Conservation (phyloP, 306 rosid species). For the Prunus salicina region DNA sequence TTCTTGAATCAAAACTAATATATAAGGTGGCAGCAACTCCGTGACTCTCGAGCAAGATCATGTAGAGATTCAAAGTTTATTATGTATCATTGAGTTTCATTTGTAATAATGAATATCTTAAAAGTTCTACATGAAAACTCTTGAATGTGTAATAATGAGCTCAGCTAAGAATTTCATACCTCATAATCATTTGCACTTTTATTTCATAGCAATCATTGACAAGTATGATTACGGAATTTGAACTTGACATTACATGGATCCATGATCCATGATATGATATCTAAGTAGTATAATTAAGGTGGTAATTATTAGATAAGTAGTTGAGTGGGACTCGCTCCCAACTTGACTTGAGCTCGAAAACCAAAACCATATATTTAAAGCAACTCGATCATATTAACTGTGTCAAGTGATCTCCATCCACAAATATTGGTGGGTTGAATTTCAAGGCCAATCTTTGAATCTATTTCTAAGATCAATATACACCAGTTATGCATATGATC, state of each 20-base stretch:
- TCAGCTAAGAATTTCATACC: no score
- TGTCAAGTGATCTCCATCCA: not conserved
- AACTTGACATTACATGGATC: not conserved
- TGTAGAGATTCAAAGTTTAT: no score
- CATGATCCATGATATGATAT: not conserved
- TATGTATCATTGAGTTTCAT: no score
- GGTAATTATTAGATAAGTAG: not conserved
- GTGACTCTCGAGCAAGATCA: no score
- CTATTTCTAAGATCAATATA: not conserved
- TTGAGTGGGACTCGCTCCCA: slow-evolving; percentile 2
- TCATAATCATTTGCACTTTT: not conserved
- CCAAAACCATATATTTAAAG: not conserved
- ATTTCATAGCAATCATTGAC: not conserved
- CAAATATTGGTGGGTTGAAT: slow-evolving; percentile 5
- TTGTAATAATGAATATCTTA: no score
- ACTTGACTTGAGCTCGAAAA: slow-evolving; percentile 5
- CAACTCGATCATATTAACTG: not conserved
- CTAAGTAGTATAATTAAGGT: not conserved
- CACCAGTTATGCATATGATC: not conserved
- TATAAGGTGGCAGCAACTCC: no score
- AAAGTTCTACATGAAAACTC: no score
- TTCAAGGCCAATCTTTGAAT: slow-evolving; percentile 6
- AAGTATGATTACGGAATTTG: not conserved
- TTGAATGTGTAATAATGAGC: no score
- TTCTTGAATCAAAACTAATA: no score